Evolutionary conservation across 352 stramenopile species (phyloP).

Genomic region (Phytophthora sp.): DNA sequence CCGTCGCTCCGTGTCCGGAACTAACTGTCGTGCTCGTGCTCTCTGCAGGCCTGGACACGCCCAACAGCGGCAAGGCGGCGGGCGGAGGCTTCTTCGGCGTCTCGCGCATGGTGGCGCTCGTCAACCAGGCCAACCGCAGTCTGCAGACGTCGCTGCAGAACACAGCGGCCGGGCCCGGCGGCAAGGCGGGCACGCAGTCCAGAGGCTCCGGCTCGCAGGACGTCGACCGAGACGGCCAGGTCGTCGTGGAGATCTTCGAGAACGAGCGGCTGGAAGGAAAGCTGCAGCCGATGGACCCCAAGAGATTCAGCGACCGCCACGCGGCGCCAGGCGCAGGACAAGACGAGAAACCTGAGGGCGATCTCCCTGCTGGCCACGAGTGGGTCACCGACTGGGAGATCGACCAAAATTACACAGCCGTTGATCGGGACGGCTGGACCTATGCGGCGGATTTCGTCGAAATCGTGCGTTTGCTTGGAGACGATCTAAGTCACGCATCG

Average conservation of each 20-base stretch:
- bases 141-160: slow-evolving; percentile 76
- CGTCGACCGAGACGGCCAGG: slow-evolving; percentile 71
- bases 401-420: slow-evolving; percentile 78
- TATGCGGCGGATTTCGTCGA: slow-evolving; percentile 86
- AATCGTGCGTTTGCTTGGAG: slow-evolving; percentile 71
- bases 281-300: slow-evolving; percentile 72
- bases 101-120: slow-evolving; percentile 70
- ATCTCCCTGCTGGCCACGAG: slow-evolving; percentile 73
- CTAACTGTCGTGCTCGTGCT: neutral
- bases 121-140: slow-evolving; percentile 73
- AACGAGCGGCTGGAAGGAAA: slow-evolving; percentile 86
- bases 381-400: slow-evolving; percentile 88
- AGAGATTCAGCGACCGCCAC: slow-evolving; percentile 71
- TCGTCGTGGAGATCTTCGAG: slow-evolving; percentile 85
- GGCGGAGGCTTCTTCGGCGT: slow-evolving; percentile 73
- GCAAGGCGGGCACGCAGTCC: slow-evolving; percentile 32
- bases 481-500: slow-evolving; percentile 86
- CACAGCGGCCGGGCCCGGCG: slow-evolving; percentile 30
- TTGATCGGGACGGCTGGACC: slow-evolving; percentile 85
- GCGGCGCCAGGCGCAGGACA: slow-evolving; percentile 58
- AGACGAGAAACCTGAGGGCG: slow-evolving; percentile 69
- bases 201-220: slow-evolving; percentile 63
- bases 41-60: slow-evolving; percentile 35
- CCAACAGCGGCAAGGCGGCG: slow-evolving; percentile 41
- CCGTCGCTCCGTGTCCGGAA: too few relatives aligned